phyloP scores from a whole-genome alignment of 2,329 filamentous ascomycete species.

The Colletotrichum sojae region DNA sequence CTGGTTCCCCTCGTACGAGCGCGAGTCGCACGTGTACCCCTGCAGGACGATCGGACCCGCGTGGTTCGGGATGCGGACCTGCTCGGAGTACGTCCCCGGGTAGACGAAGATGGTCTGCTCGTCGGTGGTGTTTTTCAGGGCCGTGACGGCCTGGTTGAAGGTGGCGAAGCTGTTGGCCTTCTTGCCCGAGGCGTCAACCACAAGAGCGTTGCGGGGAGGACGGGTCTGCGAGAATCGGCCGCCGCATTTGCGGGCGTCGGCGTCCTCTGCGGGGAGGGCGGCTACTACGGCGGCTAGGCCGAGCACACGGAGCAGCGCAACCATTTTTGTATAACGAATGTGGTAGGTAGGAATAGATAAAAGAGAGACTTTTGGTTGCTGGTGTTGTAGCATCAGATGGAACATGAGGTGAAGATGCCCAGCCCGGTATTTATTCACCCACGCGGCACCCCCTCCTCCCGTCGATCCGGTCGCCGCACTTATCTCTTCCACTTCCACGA shows the following conservation, averaged over 20 bases:
- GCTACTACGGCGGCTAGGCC: slow-evolving; percentile 4
- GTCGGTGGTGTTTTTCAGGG: slow-evolving; percentile 43
- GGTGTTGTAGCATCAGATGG: background rate
- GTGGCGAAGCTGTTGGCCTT: slow-evolving; percentile 27
- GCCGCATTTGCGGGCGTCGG: slow-evolving; percentile 18
- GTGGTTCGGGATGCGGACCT: slow-evolving; percentile 30
- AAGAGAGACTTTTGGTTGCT: background rate
- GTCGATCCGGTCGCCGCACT: slow-evolving; percentile 4
- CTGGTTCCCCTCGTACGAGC: slow-evolving; percentile 62
- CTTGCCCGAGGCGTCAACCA: slow-evolving; percentile 34
- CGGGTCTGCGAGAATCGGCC: slow-evolving; percentile 19
- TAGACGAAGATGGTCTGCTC: slow-evolving; percentile 66
- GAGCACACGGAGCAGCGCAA: slow-evolving; percentile 16
- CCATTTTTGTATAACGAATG: slow-evolving; percentile 22
- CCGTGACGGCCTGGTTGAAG: slow-evolving; percentile 37
- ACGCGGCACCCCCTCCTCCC: background rate
- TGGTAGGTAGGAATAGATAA: background rate
- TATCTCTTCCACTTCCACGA: background rate
- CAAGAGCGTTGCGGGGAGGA: slow-evolving; percentile 5
- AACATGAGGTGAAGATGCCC: background rate
- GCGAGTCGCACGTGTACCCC: slow-evolving; percentile 63
- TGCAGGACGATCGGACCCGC: slow-evolving; percentile 63
- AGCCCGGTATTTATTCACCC: slow-evolving; percentile 18
- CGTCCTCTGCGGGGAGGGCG: slow-evolving; percentile 5
- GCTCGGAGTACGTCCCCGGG: slow-evolving; percentile 66